These are phyloP conservation scores for Exobasidium cylindrosporum DNA, from an alignment of 1,284 basidiomycete species.

Conservation along the genomic window DNA sequence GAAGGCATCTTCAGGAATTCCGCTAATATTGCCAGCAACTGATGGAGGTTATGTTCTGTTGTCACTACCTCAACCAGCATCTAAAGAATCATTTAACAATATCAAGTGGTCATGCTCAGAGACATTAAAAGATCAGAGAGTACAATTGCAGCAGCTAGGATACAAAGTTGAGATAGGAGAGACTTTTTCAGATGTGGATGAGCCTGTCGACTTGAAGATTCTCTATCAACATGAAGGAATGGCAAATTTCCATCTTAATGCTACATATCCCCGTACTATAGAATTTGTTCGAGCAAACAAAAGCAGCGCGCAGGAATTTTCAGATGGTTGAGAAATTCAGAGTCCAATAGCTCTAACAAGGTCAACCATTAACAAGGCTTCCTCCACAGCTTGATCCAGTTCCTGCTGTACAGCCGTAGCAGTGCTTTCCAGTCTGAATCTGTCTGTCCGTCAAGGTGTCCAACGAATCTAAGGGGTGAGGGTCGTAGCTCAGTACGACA, in stretches of 20 bases:
- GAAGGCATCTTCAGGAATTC: background rate
- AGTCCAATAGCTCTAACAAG: too few species aligned
- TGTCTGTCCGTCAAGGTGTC: background rate
- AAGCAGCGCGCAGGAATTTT: too few species aligned
- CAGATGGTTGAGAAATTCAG: too few species aligned
- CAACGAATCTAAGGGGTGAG: background rate
- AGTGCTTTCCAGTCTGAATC: background rate
- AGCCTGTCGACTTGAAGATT: background rate
- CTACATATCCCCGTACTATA: background rate
- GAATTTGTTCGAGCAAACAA: background rate
- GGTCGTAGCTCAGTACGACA: background rate
- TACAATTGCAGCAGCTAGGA: background rate
- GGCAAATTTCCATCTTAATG: background rate
- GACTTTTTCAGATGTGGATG: background rate
- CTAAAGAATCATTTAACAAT: background rate
- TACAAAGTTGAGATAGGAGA: background rate
- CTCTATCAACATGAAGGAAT: background rate
- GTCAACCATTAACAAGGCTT: background rate
- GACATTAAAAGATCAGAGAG: background rate
- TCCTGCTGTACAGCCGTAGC: constrained; percentile 6
- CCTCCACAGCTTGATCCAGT: background rate
- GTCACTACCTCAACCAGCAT: background rate
- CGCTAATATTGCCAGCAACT: background rate
- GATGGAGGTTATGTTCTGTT: constrained; percentile 3
- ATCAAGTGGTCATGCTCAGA: constrained; percentile 2